These are phyloP conservation scores for Lyophyllum atratum DNA, from an alignment of 768 basidiomycete species.

Conservation along the genomic window DNA sequence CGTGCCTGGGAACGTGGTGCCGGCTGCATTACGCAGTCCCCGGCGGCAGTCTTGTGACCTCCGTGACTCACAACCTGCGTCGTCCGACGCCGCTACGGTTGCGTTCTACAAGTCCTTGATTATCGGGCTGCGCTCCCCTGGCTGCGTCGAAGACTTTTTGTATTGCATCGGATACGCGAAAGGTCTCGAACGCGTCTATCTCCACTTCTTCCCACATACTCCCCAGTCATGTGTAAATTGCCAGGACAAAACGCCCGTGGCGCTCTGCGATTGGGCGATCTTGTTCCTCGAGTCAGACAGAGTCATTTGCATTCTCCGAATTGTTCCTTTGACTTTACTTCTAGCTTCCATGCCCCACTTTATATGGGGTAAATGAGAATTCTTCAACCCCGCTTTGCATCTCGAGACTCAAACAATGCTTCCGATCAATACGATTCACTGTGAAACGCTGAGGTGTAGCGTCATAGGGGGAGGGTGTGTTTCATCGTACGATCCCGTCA, in stretches of 20 bases:
- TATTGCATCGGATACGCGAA: not conserved
- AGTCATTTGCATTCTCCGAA: not conserved
- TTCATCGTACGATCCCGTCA: too few species aligned
- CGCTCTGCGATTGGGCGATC: not conserved
- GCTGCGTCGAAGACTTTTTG: not conserved
- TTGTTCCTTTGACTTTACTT: conserved; percentile 1
- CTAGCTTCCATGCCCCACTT: too few species aligned
- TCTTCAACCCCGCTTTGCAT: too few species aligned
- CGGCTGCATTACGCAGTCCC: conserved; percentile 11
- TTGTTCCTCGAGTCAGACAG: not conserved
- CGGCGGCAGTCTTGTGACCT: not conserved
- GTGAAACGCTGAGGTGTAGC: too few species aligned
- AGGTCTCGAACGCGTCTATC: not conserved
- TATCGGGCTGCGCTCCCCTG: not conserved
- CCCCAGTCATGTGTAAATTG: not conserved
- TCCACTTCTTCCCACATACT: not conserved
- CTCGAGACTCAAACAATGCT: too few species aligned
- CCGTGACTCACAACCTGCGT: not conserved
- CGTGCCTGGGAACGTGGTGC: conserved; percentile 16
- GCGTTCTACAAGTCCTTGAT: not conserved
- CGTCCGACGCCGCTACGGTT: not conserved
- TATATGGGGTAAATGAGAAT: too few species aligned
- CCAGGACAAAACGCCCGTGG: not conserved
- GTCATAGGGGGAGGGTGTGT: too few species aligned
- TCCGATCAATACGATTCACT: too few species aligned